phyloP scores from a whole-genome alignment of 2,329 filamentous ascomycete genomes.

The Aureobasidium mangrovei region DNA sequence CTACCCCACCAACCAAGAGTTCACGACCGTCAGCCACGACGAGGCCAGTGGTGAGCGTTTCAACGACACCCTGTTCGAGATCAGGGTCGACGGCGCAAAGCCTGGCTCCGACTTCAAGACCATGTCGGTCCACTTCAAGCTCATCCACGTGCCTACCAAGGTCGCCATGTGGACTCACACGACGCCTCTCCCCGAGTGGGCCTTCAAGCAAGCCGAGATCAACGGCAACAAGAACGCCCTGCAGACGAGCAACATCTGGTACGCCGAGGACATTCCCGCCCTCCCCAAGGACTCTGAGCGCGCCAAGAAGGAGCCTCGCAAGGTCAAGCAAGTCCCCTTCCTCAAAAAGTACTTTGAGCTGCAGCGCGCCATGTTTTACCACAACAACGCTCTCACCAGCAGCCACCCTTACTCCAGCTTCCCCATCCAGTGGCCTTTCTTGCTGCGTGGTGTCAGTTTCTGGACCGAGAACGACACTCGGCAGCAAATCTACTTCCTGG shows the following conservation, averaged over 20 bases:
- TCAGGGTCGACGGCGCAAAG: slow-evolving; percentile 83
- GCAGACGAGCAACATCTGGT: slow-evolving; percentile 89
- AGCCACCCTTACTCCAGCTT: slow-evolving; percentile 93
- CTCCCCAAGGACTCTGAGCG: slow-evolving; percentile 63
- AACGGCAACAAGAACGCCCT: slow-evolving; percentile 96
- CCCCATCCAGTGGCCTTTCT: slow-evolving; percentile 96
- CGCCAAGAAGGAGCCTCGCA: slow-evolving; percentile 62
- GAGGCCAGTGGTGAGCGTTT: slow-evolving; percentile 64
- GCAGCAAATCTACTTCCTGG: slow-evolving; percentile 96
- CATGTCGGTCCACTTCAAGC: slow-evolving; percentile 86
- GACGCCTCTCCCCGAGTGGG: slow-evolving; percentile 94
- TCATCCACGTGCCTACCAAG: slow-evolving; percentile 88
- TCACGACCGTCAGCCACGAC: slow-evolving; percentile 69
- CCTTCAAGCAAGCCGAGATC: slow-evolving; percentile 93
- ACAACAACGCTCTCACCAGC: slow-evolving; percentile 96
- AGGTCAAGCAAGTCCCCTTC: slow-evolving; percentile 81
- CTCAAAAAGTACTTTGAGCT: slow-evolving; percentile 92
- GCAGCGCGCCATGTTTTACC: slow-evolving; percentile 97
- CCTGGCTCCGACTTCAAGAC: slow-evolving; percentile 76
- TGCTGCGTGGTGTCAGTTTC: slow-evolving; percentile 95
- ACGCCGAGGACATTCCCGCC: slow-evolving; percentile 82
- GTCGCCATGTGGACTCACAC: slow-evolving; percentile 99
- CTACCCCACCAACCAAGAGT: slow-evolving; percentile 97
- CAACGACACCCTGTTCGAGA: slow-evolving; percentile 88
- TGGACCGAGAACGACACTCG: slow-evolving; percentile 95